Percentiles rank a stretch among this genome's conserved stretches.
These are phyloP conservation scores for Solanum chilense DNA, from an alignment of 257 asterid genomes.

Conservation along the genomic window DNA sequence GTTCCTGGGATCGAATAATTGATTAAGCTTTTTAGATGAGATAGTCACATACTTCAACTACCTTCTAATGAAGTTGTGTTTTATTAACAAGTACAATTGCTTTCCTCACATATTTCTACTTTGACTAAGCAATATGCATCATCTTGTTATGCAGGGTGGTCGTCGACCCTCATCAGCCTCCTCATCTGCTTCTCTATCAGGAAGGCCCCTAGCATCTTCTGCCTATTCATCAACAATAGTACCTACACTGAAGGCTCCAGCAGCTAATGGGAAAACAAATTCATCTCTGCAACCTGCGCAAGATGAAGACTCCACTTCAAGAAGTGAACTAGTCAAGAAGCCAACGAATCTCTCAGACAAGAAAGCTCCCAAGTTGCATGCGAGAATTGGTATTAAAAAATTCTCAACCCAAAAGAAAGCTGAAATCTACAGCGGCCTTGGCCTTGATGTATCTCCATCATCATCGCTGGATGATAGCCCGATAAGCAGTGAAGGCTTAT, in stretches of 20 bases:
- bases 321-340: neutral
- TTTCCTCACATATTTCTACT: neutral
- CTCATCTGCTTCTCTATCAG: neutral
- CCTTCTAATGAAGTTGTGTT: neutral
- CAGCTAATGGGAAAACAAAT: neutral
- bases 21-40: neutral
- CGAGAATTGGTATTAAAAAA: neutral
- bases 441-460: slow-evolving; percentile 15
- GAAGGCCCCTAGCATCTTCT: neutral
- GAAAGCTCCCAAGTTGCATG: neutral
- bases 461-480: slow-evolving; percentile 9
- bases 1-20: neutral
- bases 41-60: neutral
- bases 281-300: neutral
- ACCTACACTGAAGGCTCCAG: neutral
- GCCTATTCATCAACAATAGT: neutral
- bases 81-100: neutral
- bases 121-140: neutral
- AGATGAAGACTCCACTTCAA: neutral
- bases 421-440: slow-evolving; percentile 14
- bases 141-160: neutral
- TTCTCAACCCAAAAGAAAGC: slow-evolving; percentile 7
- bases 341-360: neutral
- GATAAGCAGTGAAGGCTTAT: neutral
- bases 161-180: neutral